Conservation (phyloP, 179 eudicot species). For the Drosera spatulata region DNA sequence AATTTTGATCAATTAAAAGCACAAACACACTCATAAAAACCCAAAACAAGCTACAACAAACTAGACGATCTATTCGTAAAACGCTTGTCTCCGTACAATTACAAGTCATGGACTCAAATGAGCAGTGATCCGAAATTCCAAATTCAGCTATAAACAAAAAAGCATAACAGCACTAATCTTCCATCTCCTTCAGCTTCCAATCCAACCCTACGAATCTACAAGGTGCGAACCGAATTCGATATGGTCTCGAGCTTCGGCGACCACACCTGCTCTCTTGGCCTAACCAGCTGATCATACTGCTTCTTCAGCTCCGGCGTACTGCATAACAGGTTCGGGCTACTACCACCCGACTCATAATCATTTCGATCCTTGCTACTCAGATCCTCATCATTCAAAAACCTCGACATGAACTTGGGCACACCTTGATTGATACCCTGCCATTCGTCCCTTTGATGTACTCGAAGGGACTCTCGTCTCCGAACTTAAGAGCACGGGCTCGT, state of each 20-base stretch:
- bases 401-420: slow-evolving; percentile 49
- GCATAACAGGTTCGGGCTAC: slow-evolving; percentile 27
- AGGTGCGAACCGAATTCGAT: slow-evolving; percentile 56
- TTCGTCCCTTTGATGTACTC: too few relatives aligned
- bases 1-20: too few relatives aligned
- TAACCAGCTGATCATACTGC: slow-evolving; percentile 62
- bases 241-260: slow-evolving; percentile 85
- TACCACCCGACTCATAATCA: not conserved
- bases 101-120: too few relatives aligned
- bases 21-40: too few relatives aligned
- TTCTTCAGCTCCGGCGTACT: slow-evolving; percentile 87
- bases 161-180: not conserved
- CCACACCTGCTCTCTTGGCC: slow-evolving; percentile 57
- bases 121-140: too few relatives aligned
- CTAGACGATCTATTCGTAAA: too few relatives aligned
- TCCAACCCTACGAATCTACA: slow-evolving; percentile 44
- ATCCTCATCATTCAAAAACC: slow-evolving; percentile 19
- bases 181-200: slow-evolving; percentile 29
- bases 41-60: too few relatives aligned
- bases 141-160: too few relatives aligned
- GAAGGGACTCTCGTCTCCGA: too few relatives aligned
- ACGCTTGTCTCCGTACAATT: too few relatives aligned
- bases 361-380: not conserved
- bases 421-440: slow-evolving; percentile 23
- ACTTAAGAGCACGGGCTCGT: too few relatives aligned